These are phyloP conservation scores for Boechera stricta DNA, from an alignment of 345 rosid genomes.

Conservation along the genomic window DNA sequence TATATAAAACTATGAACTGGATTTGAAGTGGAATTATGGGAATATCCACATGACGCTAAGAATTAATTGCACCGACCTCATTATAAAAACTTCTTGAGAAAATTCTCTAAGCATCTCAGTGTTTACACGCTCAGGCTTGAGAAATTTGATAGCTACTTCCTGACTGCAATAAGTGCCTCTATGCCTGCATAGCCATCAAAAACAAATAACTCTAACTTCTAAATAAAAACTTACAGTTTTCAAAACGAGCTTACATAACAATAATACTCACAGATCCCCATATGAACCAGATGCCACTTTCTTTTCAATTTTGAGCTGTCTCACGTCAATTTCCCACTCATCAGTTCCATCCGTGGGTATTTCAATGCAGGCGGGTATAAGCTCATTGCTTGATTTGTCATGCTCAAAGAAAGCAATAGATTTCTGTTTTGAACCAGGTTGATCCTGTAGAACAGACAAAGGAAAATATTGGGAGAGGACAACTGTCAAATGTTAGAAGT, in stretches of 20 bases:
- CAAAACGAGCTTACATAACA: conserved; percentile 16
- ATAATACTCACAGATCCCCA: conserved; percentile 85
- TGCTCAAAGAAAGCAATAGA: conserved; percentile 55
- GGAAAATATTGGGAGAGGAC: conserved; percentile 28
- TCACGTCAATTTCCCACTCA: conserved; percentile 91
- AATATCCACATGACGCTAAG: conserved; percentile 1
- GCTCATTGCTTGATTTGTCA: conserved; percentile 50
- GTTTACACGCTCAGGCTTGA: conserved; percentile 81
- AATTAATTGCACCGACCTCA: conserved; percentile 67
- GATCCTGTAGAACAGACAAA: conserved; percentile 60
- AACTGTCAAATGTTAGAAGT: conserved; percentile 25
- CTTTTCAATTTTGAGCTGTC: conserved; percentile 70
- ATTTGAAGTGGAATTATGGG: conserved; percentile 7
- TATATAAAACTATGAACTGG: conserved; percentile 1
- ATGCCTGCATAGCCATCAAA: conserved; percentile 59
- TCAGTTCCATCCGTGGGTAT: conserved; percentile 90
- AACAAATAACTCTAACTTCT: conserved; percentile 27
- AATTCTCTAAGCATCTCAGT: conserved; percentile 81
- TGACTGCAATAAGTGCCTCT: conserved; percentile 89
- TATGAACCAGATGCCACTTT: conserved; percentile 91
- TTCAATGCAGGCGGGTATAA: conserved; percentile 67
- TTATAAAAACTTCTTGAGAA: conserved; percentile 90
- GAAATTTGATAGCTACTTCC: conserved; percentile 92
- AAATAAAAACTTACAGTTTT: background rate
- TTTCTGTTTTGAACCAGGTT: conserved; percentile 51